phyloP scores from a whole-genome alignment of 441 rosid species.

The Corymbia citriodora region DNA sequence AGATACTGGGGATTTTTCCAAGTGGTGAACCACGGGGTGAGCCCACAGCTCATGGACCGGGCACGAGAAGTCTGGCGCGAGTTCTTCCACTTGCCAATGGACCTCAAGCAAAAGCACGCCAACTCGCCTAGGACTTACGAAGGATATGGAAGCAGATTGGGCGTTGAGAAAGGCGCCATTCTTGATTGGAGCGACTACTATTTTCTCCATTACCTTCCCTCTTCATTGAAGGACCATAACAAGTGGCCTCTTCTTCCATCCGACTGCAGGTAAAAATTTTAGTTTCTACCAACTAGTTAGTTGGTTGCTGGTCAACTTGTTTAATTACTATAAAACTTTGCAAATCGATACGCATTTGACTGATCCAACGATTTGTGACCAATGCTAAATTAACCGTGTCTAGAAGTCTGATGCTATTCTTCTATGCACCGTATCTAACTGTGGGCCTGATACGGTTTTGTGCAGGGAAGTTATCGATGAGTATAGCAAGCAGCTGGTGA shows the following conservation, averaged over 20 bases:
- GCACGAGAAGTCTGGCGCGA: conserved; percentile 58
- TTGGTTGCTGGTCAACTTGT: not conserved
- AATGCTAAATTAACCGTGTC: not conserved
- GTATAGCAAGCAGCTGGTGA: conserved; percentile 58
- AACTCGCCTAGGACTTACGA: conserved; percentile 75
- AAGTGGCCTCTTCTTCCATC: conserved; percentile 71
- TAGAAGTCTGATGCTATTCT: not conserved
- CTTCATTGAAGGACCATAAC: conserved; percentile 39
- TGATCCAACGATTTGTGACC: not conserved
- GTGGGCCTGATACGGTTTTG: not conserved
- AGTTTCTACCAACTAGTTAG: not conserved
- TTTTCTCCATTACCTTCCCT: conserved; percentile 68
- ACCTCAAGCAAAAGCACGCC: conserved; percentile 44
- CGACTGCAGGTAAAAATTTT: conserved; percentile 41
- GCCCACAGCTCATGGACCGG: conserved; percentile 50
- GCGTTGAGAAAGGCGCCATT: conserved; percentile 69
- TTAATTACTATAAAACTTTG: not conserved
- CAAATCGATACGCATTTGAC: not conserved
- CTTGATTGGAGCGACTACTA: conserved; percentile 94
- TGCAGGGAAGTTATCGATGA: conserved; percentile 69
- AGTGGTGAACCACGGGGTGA: conserved; percentile 72
- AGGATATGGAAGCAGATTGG: conserved; percentile 83
- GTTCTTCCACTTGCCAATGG: conserved; percentile 65
- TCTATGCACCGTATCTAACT: not conserved
- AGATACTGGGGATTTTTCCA: conserved; percentile 87